Evolutionary conservation across 2,329 filamentous ascomycete species (phyloP), one percentile per base, ranked within the genome.

Genomic region (Aspergillus aculeatinus): DNA sequence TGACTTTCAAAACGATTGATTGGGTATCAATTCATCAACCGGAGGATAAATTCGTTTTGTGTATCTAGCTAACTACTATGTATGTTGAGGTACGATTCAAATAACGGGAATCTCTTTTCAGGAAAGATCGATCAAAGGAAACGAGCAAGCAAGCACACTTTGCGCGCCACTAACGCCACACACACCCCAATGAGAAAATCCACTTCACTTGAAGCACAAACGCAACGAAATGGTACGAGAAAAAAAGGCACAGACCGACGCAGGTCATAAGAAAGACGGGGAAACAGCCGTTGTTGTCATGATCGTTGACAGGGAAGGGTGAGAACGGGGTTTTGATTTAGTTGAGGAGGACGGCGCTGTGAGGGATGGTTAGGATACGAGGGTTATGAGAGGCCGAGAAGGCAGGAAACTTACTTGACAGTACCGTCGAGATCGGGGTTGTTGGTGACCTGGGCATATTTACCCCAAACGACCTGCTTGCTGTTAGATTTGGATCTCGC

Each of bases 381-480:
- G 27, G 4, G 5, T 5, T 10, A 9, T 29, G 27, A n/a, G 19
- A 19, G 3, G 5, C 1, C 2, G 1, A 9, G 9, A 7, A 10
- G 29, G 19, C 9, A 53, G 53, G 19, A 21, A 52, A 76, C 76
- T 68, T 70, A 80, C 76, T 85, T 85, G 54, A 87, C 77, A 73
- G 84, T 87, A 35, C 85, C 85, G 68, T 88, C 86, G 64, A 86
- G 86, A 72, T 87, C 85, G 33, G 73, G 73, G 52, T 70, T 77
- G 63, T 74, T 80, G 55, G 76, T 84, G 54, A 91, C 83, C 76
- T 92, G 89, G 7, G 90, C 90, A 79, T 88, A 95, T 67, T 91
- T 84, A 68, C 91, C 92, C 93, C 93, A 97, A 6, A 94, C 91
- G 9, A 96, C 91, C 39, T 44, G 16, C 3, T 44, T 2, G 16